phyloP scores from a whole-genome alignment of 1,284 basidiomycete genomes.

The Marasmius oreades region DNA sequence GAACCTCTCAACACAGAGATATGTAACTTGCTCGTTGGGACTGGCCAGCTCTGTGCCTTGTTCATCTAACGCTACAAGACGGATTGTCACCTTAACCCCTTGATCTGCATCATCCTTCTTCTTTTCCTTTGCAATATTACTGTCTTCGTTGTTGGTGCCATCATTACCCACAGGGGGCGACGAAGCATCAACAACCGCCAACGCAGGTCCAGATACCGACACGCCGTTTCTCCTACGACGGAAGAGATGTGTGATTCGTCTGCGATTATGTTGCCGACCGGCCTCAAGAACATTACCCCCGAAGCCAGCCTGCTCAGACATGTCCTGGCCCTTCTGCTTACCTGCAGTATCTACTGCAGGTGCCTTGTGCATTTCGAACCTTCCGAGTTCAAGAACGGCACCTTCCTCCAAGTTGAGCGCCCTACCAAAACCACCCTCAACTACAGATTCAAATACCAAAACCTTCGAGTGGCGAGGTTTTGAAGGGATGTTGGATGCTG shows the following conservation, averaged over 20 bases:
- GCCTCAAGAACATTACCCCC: slow-evolving; percentile 14
- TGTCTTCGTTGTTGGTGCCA: slow-evolving; percentile 21
- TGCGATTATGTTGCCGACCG: slow-evolving; percentile 23
- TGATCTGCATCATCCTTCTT: slow-evolving; percentile 48
- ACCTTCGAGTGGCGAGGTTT: slow-evolving; percentile 44
- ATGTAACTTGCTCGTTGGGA: slow-evolving; percentile 82
- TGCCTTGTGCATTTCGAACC: slow-evolving; percentile 45
- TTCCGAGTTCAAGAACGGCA: slow-evolving; percentile 67
- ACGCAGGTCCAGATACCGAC: slow-evolving; percentile 64
- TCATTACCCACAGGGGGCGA: slow-evolving; percentile 6
- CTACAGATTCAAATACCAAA: slow-evolving; percentile 68
- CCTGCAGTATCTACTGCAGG: slow-evolving; percentile 13
- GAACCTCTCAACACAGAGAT: slow-evolving; percentile 78
- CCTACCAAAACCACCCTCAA: slow-evolving; percentile 79
- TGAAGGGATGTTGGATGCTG: slow-evolving; percentile 21
- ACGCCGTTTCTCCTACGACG: slow-evolving; percentile 51
- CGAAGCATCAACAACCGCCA: slow-evolving; percentile 66
- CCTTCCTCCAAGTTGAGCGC: slow-evolving; percentile 70
- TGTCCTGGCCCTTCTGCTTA: slow-evolving; percentile 11
- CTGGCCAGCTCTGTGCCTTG: slow-evolving; percentile 60
- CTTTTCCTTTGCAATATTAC: slow-evolving; percentile 32
- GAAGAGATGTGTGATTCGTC: slow-evolving; percentile 63
- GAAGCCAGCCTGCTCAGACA: background rate
- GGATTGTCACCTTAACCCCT: slow-evolving; percentile 74
- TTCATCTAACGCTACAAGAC: slow-evolving; percentile 73